Evolutionary conservation across 495 filamentous ascomycete genomes (phyloP).

Genomic region (Penicillium lagena): DNA sequence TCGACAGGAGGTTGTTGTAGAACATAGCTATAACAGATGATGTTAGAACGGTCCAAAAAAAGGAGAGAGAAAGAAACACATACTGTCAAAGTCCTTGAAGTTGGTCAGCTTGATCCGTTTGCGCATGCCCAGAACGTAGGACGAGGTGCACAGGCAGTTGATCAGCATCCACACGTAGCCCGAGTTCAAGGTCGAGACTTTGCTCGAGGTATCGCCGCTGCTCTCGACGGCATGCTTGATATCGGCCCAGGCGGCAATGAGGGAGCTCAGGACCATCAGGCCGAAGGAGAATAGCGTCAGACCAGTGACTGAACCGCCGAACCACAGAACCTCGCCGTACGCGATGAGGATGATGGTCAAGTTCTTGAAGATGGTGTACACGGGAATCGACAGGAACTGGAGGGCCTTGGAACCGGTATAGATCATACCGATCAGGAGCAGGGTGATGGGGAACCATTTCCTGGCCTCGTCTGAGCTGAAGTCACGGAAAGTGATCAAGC

Average conservation of each 20-base stretch:
- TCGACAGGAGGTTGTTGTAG: conserved; percentile 98
- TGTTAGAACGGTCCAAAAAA: conserved; percentile 23
- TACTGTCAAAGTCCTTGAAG: conserved; percentile 99
- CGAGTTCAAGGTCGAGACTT: conserved; percentile 85
- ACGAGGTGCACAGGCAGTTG: conserved; percentile 93
- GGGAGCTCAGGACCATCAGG: conserved; percentile 91
- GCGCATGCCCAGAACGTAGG: conserved; percentile 88
- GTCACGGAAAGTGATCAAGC: conserved; percentile 83
- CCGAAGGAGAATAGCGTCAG: conserved; percentile 94
- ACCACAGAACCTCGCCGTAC: conserved; percentile 98
- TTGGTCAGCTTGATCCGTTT: conserved; percentile 99
- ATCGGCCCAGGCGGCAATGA: conserved; percentile 97
- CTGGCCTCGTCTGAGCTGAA: conserved; percentile 86
- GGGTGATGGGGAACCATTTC: conserved; percentile 97
- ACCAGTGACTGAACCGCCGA: conserved; percentile 84
- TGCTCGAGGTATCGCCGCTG: conserved; percentile 56
- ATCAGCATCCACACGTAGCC: conserved; percentile 98
- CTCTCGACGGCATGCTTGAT: conserved; percentile 76
- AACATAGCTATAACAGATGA: conserved; percentile 71
- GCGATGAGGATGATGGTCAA: conserved; percentile 98
- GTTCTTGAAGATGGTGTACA: conserved; percentile 99
- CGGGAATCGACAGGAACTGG: conserved; percentile 93
- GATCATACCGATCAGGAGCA: conserved; percentile 98
- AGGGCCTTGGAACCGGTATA: conserved; percentile 96
- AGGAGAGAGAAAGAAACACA: conserved; percentile 26